phyloP scores from a whole-genome alignment of 176 grass and related monocot species.

The Juncus effusus region DNA sequence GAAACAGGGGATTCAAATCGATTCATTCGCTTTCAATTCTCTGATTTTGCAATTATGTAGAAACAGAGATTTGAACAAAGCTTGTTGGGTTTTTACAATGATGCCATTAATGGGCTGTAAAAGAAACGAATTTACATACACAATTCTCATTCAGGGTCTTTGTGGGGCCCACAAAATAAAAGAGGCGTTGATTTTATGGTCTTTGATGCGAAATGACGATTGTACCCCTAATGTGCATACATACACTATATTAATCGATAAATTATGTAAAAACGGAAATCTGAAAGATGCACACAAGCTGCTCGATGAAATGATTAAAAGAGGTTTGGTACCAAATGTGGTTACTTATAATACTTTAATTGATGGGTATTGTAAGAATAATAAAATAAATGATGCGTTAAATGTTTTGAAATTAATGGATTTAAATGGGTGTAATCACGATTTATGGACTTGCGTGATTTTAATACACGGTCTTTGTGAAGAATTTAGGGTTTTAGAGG shows the following conservation, averaged over 20 bases:
- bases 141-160: constrained; percentile 65
- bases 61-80: constrained; percentile 39
- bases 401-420: constrained; percentile 60
- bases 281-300: constrained; percentile 34
- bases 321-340: constrained; percentile 59
- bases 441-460: constrained; percentile 38
- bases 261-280: constrained; percentile 59
- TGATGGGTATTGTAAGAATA: constrained; percentile 74
- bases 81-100: constrained; percentile 73
- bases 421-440: constrained; percentile 34
- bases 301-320: constrained; percentile 63
- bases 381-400: constrained; percentile 49
- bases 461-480: constrained; percentile 36
- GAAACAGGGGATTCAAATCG: constrained; percentile 35
- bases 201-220: constrained; percentile 49
- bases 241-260: constrained; percentile 49
- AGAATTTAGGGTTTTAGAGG: constrained; percentile 24
- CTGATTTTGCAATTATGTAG: constrained; percentile 52
- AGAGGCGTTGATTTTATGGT: constrained; percentile 48
- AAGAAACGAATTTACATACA: constrained; percentile 77
- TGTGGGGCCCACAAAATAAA: constrained; percentile 27
- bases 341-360: constrained; percentile 79
- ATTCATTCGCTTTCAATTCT: constrained; percentile 58
- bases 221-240: constrained; percentile 60
- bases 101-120: constrained; percentile 59